phyloP scores from a whole-genome alignment of 345 rosid genomes.

The Zanthoxylum bungeanum region DNA sequence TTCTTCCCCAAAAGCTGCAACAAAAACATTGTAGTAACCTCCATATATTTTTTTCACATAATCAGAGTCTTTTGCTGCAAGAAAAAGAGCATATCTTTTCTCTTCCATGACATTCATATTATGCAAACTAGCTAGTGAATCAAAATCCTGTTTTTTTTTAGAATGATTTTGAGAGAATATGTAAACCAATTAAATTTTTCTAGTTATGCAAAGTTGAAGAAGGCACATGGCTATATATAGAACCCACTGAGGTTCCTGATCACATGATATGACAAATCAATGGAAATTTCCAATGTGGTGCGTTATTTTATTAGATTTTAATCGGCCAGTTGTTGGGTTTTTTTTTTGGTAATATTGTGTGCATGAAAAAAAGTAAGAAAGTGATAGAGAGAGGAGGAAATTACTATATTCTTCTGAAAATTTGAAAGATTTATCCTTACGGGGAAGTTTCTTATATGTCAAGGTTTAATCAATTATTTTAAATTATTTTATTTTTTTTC shows the following conservation, averaged over 20 bases:
- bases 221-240: background rate
- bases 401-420: no score
- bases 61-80: slow-evolving; percentile 74
- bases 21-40: slow-evolving; percentile 79
- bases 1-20: slow-evolving; percentile 65
- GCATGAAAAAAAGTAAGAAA: no score
- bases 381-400: no score
- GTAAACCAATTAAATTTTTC: background rate
- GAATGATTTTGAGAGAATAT: background rate
- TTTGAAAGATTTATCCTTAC: no score
- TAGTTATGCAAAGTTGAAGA: background rate
- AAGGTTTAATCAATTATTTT: no score
- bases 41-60: slow-evolving; percentile 67
- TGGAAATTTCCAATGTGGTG: background rate
- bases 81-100: slow-evolving; percentile 54
- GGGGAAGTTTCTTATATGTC: no score
- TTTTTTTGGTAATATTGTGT: no score
- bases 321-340: no score
- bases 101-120: slow-evolving; percentile 12
- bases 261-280: no score
- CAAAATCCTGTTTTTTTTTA: background rate
- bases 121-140: background rate
- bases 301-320: background rate
- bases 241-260: no score
- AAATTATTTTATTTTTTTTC: no score